Evolutionary conservation across 2,329 filamentous ascomycete species (phyloP), one percentile per base, ranked within the genome.

Genomic region (Xylariaceae sp.): DNA sequence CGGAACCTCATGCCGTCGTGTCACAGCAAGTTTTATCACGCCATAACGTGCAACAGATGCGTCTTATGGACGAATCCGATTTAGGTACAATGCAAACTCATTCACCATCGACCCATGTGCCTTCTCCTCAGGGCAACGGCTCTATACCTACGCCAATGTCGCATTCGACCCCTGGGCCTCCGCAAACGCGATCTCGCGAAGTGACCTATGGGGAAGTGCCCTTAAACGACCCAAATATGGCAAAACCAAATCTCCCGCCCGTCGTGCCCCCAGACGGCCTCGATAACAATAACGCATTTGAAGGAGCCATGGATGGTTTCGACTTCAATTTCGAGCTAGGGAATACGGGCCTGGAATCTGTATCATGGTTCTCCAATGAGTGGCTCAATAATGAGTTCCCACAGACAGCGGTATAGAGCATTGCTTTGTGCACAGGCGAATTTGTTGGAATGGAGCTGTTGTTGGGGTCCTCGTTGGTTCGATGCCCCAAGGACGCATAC

Each of bases 221-320:
- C 1, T 49, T 55, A 9, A 47, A 48, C 7, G 55, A 60, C 31
- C 51, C 55, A 15, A 57, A 38, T 34, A 50, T 59, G 47, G 38
- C 26, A 42, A 66, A 60, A 34, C 50, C 54, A 1, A 56, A 57
- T 26, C 43, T 63, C 2, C 53, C 59, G 1, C 54, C 59, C 4
- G 56, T 58, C 4, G 56, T 61, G n/a, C 53, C 60, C 8, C 61
- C 64, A 19, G 61, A 63, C 16, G 61, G 63, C 1, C 54, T 68
- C 3, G 69, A 73, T 43, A 63, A 72, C n/a, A 73, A 73, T 37
- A 74, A 72, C 30, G 70, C 71, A 0, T 74, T 73, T 35, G 71
- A 74, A 40, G 71, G 71, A 2, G 68, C 70, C 0, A 62, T 72
- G 40, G 71, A 73, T 35, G 67, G 67, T 0, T 59, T 73, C 2